Percentiles rank a stretch among this genome's conserved stretches.
These are phyloP conservation scores for Adenanthera pavonina DNA, from an alignment of 306 rosid genomes.

Conservation along the genomic window DNA sequence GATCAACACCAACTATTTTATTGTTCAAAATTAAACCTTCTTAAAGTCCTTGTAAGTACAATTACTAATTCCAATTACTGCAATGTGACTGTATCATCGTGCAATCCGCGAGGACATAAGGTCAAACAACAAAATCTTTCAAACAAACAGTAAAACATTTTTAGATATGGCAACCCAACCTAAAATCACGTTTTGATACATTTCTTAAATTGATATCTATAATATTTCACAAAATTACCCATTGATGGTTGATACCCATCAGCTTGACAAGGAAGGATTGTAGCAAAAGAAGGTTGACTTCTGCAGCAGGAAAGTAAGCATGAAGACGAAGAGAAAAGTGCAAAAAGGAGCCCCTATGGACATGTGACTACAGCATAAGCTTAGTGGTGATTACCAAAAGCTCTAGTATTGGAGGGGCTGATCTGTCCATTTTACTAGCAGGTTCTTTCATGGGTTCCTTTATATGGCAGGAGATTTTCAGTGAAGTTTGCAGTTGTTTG, in stretches of 20 bases:
- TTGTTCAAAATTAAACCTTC: neutral
- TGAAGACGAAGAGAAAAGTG: neutral
- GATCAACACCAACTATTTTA: constrained; percentile 10
- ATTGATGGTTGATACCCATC: neutral
- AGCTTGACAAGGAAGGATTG: neutral
- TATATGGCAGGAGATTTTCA: no score
- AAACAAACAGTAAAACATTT: neutral
- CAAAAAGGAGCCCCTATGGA: neutral
- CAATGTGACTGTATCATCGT: constrained; percentile 15
- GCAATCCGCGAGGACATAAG: neutral
- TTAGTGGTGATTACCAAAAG: no score
- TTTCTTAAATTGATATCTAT: neutral
- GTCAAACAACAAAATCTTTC: constrained; percentile 9
- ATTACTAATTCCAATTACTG: constrained; percentile 6
- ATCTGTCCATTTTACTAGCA: neutral
- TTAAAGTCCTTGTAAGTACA: constrained; percentile 10
- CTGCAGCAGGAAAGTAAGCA: neutral
- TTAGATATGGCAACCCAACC: neutral
- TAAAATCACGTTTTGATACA: neutral
- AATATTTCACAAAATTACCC: neutral
- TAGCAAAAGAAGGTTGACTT: neutral
- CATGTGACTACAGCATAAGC: no score
- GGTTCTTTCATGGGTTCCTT: neutral
- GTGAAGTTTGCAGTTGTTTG: neutral
- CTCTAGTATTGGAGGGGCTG: no score